Evolutionary conservation across 768 basidiomycete genomes (phyloP).

Genomic region (Mycena alexandri): DNA sequence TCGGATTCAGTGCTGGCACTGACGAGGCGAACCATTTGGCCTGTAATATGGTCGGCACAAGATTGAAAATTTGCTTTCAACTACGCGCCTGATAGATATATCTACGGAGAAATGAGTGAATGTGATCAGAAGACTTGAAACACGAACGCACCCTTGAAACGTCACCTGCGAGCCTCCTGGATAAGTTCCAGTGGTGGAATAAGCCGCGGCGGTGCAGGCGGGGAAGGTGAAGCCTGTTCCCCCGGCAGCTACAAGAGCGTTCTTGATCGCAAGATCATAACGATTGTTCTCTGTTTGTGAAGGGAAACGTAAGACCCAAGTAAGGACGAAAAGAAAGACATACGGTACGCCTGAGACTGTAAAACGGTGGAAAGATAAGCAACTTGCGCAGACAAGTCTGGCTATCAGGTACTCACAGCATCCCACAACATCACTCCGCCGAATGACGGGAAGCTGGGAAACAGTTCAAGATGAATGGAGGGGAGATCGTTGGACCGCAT

Average conservation of each 20-base stretch:
- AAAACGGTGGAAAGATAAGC: not conserved
- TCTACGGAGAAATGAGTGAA: conserved; percentile 43
- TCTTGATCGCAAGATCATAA: conserved; percentile 73
- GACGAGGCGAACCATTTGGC: conserved; percentile 71
- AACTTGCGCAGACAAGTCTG: not conserved
- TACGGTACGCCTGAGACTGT: conserved; percentile 34
- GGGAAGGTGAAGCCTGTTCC: conserved; percentile 79
- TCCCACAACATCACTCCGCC: conserved; percentile 75
- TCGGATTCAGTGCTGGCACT: conserved; percentile 61
- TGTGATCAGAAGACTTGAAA: conserved; percentile 4
- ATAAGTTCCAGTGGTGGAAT: conserved; percentile 62
- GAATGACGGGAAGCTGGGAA: conserved; percentile 66
- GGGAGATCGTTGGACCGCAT: not conserved
- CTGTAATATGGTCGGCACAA: conserved; percentile 45
- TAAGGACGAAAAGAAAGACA: not conserved
- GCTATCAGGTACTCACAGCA: conserved; percentile 57
- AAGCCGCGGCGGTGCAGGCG: conserved; percentile 69
- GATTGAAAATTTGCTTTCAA: not conserved
- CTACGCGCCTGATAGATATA: conserved; percentile 73
- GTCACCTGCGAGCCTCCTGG: conserved; percentile 65
- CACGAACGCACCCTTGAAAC: conserved; percentile 61
- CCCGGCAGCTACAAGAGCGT: conserved; percentile 68
- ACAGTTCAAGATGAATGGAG: not conserved
- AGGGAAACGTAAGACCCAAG: not conserved
- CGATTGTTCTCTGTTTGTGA: conserved; percentile 62